Conservation (phyloP, 768 basidiomycete genomes). For the Daedaleopsis sinensis region DNA sequence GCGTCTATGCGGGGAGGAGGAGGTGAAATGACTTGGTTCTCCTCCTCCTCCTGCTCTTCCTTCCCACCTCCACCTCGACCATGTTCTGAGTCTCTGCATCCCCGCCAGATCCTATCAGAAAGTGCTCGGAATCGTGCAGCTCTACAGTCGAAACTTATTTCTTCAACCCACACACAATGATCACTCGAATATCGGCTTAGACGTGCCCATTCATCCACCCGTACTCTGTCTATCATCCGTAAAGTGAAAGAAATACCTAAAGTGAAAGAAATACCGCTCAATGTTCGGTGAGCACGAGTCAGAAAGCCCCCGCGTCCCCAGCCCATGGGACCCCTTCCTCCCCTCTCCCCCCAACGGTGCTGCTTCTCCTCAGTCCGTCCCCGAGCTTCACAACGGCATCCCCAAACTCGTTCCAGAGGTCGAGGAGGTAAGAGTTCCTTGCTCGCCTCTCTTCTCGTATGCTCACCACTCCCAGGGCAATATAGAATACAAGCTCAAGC, state of each 20-base stretch:
- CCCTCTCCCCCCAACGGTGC: slow-evolving; percentile 48
- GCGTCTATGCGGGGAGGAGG: not conserved
- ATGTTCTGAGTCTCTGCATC: not conserved
- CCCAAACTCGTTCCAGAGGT: slow-evolving; percentile 77
- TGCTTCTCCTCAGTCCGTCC: slow-evolving; percentile 28
- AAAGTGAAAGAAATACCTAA: slow-evolving; percentile 9
- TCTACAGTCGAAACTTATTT: not conserved
- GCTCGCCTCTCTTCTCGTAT: not conserved
- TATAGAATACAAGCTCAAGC: slow-evolving; percentile 93
- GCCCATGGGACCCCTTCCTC: slow-evolving; percentile 82
- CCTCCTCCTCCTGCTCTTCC: not conserved
- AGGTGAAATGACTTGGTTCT: not conserved
- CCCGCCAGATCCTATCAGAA: not conserved
- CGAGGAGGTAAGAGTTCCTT: slow-evolving; percentile 50
- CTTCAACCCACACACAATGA: slow-evolving; percentile 41
- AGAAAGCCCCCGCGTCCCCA: slow-evolving; percentile 77
- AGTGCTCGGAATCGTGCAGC: slow-evolving; percentile 1
- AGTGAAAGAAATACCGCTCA: not conserved
- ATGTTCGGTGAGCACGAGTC: slow-evolving; percentile 88
- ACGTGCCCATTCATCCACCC: slow-evolving; percentile 1
- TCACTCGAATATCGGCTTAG: slow-evolving; percentile 56
- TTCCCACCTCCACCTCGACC: not conserved
- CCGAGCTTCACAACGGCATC: slow-evolving; percentile 38
- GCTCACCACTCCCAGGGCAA: slow-evolving; percentile 56
- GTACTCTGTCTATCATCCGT: slow-evolving; percentile 19